These are phyloP conservation scores for Toxicodendron radicans DNA, from an alignment of 345 rosid genomes.

Conservation along the genomic window DNA sequence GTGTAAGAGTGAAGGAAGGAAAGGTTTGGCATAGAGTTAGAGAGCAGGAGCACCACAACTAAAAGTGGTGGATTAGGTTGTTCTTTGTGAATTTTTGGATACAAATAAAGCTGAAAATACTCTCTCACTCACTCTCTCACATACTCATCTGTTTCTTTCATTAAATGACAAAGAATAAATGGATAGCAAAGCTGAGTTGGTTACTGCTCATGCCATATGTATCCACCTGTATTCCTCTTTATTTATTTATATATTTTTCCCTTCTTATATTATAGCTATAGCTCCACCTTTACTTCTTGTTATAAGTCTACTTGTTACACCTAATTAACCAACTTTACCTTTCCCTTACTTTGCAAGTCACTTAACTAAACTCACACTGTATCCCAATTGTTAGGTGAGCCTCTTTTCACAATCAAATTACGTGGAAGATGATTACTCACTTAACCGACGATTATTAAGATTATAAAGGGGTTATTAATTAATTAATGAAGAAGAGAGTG, in stretches of 20 bases:
- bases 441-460: background rate
- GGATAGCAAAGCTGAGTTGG: constrained; percentile 51
- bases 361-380: constrained; percentile 25
- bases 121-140: background rate
- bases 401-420: background rate
- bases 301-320: constrained; percentile 42
- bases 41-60: constrained; percentile 55
- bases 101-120: constrained; percentile 15
- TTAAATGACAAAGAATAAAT: constrained; percentile 43
- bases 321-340: constrained; percentile 52
- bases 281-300: constrained; percentile 22
- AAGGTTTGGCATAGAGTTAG: constrained; percentile 43
- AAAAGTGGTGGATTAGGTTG: constrained; percentile 79
- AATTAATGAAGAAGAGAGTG: background rate
- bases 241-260: constrained; percentile 10
- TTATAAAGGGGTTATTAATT: background rate
- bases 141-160: constrained; percentile 19
- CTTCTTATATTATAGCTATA: background rate
- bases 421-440: no score
- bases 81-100: constrained; percentile 20
- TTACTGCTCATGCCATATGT: constrained; percentile 44
- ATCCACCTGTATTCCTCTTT: constrained; percentile 38
- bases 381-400: constrained; percentile 9
- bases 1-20: constrained; percentile 31
- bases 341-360: constrained; percentile 64